These are phyloP conservation scores for Catharanthus roseus DNA, from an alignment of 257 asterid species.

Conservation along the genomic window DNA sequence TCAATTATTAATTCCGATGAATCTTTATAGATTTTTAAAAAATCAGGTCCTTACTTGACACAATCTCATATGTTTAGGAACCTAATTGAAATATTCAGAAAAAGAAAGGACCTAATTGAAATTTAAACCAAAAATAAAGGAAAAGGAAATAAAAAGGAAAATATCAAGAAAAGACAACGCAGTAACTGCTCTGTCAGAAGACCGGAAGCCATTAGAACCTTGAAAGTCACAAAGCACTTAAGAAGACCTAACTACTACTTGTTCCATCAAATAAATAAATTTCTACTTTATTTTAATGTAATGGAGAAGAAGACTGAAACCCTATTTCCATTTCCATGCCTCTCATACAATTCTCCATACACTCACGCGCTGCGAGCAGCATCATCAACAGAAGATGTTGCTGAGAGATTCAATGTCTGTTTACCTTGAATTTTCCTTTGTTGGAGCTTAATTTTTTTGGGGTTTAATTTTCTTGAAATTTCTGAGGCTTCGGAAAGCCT, in stretches of 20 bases:
- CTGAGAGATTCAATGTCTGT: not conserved
- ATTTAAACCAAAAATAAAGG: not conserved
- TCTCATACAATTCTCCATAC: not conserved
- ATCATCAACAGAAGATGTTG: not conserved
- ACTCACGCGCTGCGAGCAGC: not conserved
- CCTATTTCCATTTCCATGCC: not conserved
- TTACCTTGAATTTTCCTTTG: not conserved
- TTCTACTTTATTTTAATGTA: not conserved
- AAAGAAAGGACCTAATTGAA: not conserved
- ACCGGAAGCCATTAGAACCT: conserved; percentile 1
- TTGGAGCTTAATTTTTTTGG: not conserved
- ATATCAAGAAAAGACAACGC: not conserved
- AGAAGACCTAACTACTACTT: not conserved
- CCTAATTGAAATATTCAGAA: no score
- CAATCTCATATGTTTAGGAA: no score
- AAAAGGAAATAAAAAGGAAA: not conserved
- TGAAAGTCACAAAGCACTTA: not conserved
- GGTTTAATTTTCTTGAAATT: not conserved
- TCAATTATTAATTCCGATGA: no score
- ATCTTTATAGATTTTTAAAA: no score
- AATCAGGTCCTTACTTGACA: no score
- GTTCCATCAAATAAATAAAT: not conserved
- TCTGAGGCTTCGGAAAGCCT: conserved; percentile 6
- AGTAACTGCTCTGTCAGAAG: conserved; percentile 1
- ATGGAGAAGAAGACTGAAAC: not conserved